Evolutionary conservation across 2,329 filamentous ascomycete species (phyloP).

Genomic region (Verticillium isaacii): DNA sequence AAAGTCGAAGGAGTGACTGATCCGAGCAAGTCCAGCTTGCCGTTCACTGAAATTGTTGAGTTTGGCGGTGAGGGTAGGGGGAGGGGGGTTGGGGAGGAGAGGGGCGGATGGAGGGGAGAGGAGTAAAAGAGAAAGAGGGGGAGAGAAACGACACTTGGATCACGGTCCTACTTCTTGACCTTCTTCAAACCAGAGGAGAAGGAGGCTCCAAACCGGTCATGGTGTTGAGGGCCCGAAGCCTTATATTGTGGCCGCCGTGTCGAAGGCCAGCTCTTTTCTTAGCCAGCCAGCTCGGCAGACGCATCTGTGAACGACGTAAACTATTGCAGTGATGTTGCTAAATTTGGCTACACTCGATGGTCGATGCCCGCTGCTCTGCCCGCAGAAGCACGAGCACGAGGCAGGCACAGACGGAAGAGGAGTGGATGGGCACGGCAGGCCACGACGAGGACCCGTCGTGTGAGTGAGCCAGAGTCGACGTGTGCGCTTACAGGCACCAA

Average conservation of each 20-base stretch:
- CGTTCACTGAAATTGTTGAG: conserved; percentile 26
- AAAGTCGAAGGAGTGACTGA: conserved; percentile 35
- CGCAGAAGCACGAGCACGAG: not conserved
- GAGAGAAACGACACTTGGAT: conserved; percentile 48
- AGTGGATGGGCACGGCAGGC: conserved; percentile 2
- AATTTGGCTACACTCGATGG: conserved; percentile 11
- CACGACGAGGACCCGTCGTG: conserved; percentile 1
- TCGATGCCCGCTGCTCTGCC: not conserved
- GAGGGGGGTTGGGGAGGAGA: conserved; percentile 21
- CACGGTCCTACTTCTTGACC: conserved; percentile 34
- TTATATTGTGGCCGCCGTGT: conserved; percentile 52
- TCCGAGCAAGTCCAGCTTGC: conserved; percentile 59
- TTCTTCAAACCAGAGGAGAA: conserved; percentile 33
- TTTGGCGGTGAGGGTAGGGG: conserved; percentile 21
- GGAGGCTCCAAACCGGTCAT: conserved; percentile 33
- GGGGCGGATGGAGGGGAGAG: conserved; percentile 22
- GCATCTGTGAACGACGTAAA: conserved; percentile 10
- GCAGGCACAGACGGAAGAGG: not conserved
- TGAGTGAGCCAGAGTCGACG: conserved; percentile 8
- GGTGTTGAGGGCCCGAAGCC: conserved; percentile 44
- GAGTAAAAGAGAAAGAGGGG: conserved; percentile 31
- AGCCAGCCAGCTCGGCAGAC: conserved; percentile 5
- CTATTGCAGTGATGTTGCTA: conserved; percentile 12
- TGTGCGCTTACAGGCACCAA: conserved; percentile 45
- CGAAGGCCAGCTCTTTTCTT: conserved; percentile 25